Percentiles rank a stretch among this genome's conserved stretches.
Evolutionary conservation across 805 yeast species (phyloP).

Genomic region (Pichia insulana): DNA sequence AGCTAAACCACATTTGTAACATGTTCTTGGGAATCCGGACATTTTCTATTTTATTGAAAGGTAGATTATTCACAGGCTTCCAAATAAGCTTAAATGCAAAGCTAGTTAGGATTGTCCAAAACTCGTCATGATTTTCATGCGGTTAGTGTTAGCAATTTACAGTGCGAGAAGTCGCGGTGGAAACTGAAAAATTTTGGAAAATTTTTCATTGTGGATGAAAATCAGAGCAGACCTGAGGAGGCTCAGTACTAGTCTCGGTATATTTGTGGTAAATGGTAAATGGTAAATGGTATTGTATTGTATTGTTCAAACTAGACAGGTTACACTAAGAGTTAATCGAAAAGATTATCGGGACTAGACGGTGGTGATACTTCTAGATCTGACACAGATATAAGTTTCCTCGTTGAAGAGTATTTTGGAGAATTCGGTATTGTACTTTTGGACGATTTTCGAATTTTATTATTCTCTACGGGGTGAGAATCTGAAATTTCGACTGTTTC

Average conservation of each 20-base stretch:
- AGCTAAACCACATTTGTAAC: conserved; percentile 86
- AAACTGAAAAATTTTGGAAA: no score
- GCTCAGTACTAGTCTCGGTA: no score
- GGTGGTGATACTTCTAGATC: background rate
- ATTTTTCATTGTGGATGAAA: no score
- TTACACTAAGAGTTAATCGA: background rate
- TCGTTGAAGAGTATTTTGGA: no score
- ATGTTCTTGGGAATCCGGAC: conserved; percentile 49
- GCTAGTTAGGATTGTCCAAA: no score
- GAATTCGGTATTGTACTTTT: background rate
- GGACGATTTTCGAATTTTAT: background rate
- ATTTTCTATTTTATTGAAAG: conserved; percentile 1
- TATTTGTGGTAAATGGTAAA: no score
- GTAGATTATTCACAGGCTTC: background rate
- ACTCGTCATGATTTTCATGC: no score
- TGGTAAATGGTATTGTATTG: no score
- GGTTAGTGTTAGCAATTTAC: no score
- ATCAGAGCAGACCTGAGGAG: no score
- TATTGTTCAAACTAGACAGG: background rate
- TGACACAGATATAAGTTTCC: background rate
- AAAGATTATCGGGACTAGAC: background rate
- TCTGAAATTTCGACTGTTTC: background rate
- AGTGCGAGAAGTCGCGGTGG: no score
- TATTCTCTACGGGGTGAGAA: background rate
- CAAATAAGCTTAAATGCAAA: background rate